Conservation (phyloP, 495 filamentous ascomycete genomes). For the Immersiella caudata region DNA sequence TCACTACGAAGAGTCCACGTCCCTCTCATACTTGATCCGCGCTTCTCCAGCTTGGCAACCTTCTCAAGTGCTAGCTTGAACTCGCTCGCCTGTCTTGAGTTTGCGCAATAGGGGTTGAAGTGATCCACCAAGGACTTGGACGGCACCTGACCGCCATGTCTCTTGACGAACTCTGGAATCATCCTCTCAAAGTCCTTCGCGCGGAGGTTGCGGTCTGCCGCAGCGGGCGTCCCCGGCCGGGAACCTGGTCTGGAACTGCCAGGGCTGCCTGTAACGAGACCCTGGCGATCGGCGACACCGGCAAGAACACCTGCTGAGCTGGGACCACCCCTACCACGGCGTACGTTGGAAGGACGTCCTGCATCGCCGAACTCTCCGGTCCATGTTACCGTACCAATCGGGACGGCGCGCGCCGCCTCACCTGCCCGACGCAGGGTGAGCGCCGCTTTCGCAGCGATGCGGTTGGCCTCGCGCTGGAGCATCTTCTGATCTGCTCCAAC, state of each 20-base stretch:
- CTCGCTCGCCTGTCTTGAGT: constrained; percentile 42
- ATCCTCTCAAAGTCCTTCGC: constrained; percentile 66
- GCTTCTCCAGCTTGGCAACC: constrained; percentile 53
- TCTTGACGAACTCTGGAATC: constrained; percentile 72
- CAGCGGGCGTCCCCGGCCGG: constrained; percentile 33
- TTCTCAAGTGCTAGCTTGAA: constrained; percentile 53
- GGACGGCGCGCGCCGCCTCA: constrained; percentile 68
- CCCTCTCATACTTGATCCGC: constrained; percentile 43
- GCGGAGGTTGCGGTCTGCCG: constrained; percentile 32
- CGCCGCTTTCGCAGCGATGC: constrained; percentile 76
- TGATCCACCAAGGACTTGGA: constrained; percentile 81
- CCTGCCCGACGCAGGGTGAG: constrained; percentile 71
- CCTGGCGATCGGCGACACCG: constrained; percentile 61
- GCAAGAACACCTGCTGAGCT: constrained; percentile 61
- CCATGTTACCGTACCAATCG: constrained; percentile 90
- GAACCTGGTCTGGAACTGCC: constrained; percentile 42
- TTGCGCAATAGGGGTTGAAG: constrained; percentile 58
- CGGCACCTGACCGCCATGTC: constrained; percentile 70
- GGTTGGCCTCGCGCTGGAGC: constrained; percentile 78
- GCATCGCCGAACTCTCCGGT: constrained; percentile 79
- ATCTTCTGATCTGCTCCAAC: constrained; percentile 69
- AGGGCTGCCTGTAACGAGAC: constrained; percentile 36
- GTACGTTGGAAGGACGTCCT: constrained; percentile 55
- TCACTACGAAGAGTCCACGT: constrained; percentile 46
- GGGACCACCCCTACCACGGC: constrained; percentile 44